Percentiles rank a stretch among this genome's conserved stretches.
Conservation (phyloP, 2,329 filamentous ascomycete species). For the Aspergillus japonicus region DNA sequence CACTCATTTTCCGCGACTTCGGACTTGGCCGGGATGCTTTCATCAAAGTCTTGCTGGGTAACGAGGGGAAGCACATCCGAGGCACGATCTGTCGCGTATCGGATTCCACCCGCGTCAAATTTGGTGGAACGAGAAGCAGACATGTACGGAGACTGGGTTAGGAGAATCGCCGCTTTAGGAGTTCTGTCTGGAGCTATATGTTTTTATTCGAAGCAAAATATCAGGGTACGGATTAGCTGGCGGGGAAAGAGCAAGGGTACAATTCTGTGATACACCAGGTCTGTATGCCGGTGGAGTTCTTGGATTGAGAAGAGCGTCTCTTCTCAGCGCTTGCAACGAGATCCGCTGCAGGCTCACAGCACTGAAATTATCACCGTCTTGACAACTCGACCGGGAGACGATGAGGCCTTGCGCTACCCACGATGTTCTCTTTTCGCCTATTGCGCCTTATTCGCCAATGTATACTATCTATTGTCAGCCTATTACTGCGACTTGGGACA, state of each 20-base stretch:
- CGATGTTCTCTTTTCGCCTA: not conserved
- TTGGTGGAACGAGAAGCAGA: conserved; percentile 86
- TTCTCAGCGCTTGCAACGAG: not conserved
- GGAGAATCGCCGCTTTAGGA: conserved; percentile 6
- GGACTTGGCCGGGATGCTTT: conserved; percentile 84
- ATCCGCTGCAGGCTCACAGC: too few species aligned
- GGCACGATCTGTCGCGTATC: conserved; percentile 74
- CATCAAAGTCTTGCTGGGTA: conserved; percentile 82
- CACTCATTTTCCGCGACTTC: conserved; percentile 81
- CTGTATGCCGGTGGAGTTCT: not conserved
- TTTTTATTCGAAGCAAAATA: not conserved
- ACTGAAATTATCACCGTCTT: too few species aligned
- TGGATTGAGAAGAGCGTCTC: not conserved
- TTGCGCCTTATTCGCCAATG: not conserved
- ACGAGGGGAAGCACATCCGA: conserved; percentile 74
- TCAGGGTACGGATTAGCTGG: not conserved
- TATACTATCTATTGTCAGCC: conserved; percentile 14
- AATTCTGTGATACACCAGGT: not conserved
- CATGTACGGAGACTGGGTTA: conserved; percentile 77
- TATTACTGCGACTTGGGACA: conserved; percentile 12
- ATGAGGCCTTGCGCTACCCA: not conserved
- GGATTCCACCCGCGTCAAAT: conserved; percentile 88
- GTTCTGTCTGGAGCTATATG: conserved; percentile 1
- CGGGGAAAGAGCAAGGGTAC: not conserved
- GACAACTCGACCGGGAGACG: not conserved